These are phyloP conservation scores for Hypoxylon sp. DNA, from an alignment of 2,329 filamentous ascomycete species.

Conservation along the genomic window DNA sequence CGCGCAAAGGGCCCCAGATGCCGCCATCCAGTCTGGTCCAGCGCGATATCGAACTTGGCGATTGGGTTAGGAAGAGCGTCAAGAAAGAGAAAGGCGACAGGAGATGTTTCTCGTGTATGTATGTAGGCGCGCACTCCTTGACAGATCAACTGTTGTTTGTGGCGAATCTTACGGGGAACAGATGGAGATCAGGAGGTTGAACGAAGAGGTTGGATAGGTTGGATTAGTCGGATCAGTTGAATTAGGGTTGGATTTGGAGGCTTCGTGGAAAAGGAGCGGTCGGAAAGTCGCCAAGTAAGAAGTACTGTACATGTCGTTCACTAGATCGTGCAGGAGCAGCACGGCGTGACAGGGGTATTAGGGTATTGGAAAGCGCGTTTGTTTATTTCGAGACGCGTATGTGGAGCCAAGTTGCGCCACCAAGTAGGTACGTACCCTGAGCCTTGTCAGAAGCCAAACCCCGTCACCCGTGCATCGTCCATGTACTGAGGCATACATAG, in stretches of 20 bases:
- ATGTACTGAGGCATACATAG: slow-evolving; percentile 8
- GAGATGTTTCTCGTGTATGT: slow-evolving; percentile 12
- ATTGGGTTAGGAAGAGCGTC: slow-evolving; percentile 28
- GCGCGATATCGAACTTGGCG: slow-evolving; percentile 25
- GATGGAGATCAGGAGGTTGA: slow-evolving; percentile 34
- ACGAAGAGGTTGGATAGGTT: slow-evolving; percentile 33
- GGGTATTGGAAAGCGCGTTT: slow-evolving; percentile 40
- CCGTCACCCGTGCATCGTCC: slow-evolving; percentile 14
- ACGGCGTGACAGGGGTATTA: slow-evolving; percentile 21
- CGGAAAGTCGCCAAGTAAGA: slow-evolving; percentile 32
- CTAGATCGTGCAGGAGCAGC: slow-evolving; percentile 23
- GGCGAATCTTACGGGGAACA: slow-evolving; percentile 33
- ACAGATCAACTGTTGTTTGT: slow-evolving; percentile 43
- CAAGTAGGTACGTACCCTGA: slow-evolving; percentile 27
- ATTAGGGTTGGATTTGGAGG: slow-evolving; percentile 22
- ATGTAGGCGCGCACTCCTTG: slow-evolving; percentile 36
- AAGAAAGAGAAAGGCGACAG: slow-evolving; percentile 20
- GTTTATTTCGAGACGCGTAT: slow-evolving; percentile 45
- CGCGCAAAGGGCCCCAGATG: slow-evolving; percentile 19
- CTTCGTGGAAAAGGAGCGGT: slow-evolving; percentile 41
- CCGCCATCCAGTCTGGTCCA: slow-evolving; percentile 36
- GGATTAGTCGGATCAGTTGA: slow-evolving; percentile 33
- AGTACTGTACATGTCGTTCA: slow-evolving; percentile 9
- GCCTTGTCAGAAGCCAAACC: slow-evolving; percentile 17
- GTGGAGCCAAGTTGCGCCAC: slow-evolving; percentile 39